Conservation (phyloP, 2,329 filamentous ascomycete genomes). For the Chaetomiaceae sp. region DNA sequence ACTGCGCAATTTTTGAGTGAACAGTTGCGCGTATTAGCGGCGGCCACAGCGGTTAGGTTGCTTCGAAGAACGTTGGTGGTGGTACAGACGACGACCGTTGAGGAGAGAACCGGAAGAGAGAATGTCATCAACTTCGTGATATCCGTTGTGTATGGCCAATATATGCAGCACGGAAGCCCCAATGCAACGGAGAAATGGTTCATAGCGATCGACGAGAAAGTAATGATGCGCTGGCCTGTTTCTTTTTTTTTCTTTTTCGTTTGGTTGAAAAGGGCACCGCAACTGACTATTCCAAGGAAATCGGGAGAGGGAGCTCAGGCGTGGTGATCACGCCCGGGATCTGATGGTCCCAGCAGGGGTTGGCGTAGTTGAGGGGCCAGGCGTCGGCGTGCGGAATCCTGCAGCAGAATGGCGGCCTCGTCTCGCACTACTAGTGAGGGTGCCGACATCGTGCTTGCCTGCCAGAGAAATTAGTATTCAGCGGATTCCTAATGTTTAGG, state of each 20-base stretch:
- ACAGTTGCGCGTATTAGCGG: slow-evolving; percentile 5
- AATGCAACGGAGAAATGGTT: slow-evolving; percentile 19
- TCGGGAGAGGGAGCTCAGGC: slow-evolving; percentile 3
- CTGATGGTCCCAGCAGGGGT: slow-evolving; percentile 24
- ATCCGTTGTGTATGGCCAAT: slow-evolving; percentile 23
- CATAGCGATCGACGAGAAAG: slow-evolving; percentile 22
- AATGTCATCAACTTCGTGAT: slow-evolving; percentile 25
- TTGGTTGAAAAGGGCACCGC: slow-evolving; percentile 1
- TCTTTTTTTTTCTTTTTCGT: too few species aligned
- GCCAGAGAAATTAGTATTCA: slow-evolving; percentile 23
- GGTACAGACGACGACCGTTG: slow-evolving; percentile 6
- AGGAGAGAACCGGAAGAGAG: slow-evolving; percentile 1
- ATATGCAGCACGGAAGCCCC: slow-evolving; percentile 21
- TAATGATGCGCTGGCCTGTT: slow-evolving; percentile 13
- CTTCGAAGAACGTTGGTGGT: slow-evolving; percentile 7
- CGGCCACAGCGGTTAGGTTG: background rate
- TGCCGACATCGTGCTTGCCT: slow-evolving; percentile 72
- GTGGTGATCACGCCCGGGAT: slow-evolving; percentile 22
- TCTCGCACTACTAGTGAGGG: slow-evolving; percentile 44
- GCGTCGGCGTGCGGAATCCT: slow-evolving; percentile 27
- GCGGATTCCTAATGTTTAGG: background rate
- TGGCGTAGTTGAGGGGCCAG: slow-evolving; percentile 20
- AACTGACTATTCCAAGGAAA: slow-evolving; percentile 19
- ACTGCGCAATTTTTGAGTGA: background rate
- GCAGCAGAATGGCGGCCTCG: slow-evolving; percentile 37